These are phyloP conservation scores for Tetraselmis chui DNA, from an alignment of 139 green algal genomes.

Conservation along the genomic window DNA sequence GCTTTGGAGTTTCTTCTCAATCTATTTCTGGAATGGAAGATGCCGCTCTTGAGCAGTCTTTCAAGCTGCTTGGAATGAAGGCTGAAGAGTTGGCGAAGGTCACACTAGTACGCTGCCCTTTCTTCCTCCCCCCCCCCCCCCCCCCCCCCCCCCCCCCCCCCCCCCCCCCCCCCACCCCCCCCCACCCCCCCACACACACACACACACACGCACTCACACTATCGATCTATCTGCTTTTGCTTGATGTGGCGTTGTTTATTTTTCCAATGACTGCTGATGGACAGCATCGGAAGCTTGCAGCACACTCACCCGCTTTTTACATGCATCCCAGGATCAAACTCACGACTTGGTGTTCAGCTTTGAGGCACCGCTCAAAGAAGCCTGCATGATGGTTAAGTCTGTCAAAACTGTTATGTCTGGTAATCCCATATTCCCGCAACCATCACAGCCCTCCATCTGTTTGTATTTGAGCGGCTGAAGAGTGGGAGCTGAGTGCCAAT, in stretches of 20 bases:
- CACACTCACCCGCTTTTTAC: background rate
- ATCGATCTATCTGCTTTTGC: too few species aligned
- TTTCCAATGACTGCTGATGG: background rate
- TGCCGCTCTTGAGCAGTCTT: background rate
- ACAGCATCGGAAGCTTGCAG: background rate
- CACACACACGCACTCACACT: too few species aligned
- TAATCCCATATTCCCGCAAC: too few species aligned
- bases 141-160: too few species aligned
- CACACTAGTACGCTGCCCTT: background rate
- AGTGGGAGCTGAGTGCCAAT: too few species aligned
- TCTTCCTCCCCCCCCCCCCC: too few species aligned
- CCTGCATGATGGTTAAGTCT: background rate
- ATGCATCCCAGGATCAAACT: background rate
- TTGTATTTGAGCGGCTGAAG: too few species aligned
- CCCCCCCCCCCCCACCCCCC: too few species aligned
- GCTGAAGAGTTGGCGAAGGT: background rate
- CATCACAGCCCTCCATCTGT: too few species aligned
- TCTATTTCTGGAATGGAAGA: conserved; percentile 60
- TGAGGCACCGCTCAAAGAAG: background rate
- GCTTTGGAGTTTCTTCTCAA: conserved; percentile 8
- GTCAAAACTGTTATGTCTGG: background rate
- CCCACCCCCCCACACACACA: too few species aligned
- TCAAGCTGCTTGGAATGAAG: background rate
- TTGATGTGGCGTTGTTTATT: too few species aligned
- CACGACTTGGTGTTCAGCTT: background rate